A percentile compares a stretch with the other conserved stretches of the same genome.
phyloP scores from a whole-genome alignment of 768 basidiomycete species.

The Thelephora aurantiotincta region DNA sequence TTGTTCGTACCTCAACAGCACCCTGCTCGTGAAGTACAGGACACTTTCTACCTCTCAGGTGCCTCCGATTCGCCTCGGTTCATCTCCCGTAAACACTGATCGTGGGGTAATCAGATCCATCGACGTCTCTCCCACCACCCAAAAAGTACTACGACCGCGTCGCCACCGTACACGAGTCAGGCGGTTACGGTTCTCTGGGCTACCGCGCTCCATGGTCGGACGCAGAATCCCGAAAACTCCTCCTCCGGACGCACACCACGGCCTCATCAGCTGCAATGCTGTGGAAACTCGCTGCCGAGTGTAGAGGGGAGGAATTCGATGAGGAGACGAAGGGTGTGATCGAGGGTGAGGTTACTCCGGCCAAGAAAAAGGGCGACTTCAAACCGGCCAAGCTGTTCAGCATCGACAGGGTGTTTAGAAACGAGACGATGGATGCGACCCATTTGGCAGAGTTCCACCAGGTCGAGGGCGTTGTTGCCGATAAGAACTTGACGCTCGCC shows the following conservation, averaged over 20 bases:
- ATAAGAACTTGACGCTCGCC: conserved; percentile 81
- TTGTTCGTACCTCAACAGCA: conserved; percentile 98
- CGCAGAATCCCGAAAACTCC: conserved; percentile 82
- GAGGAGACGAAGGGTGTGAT: conserved; percentile 9
- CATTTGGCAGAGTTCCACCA: conserved; percentile 99
- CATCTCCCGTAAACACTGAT: background rate
- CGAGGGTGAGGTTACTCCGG: conserved; percentile 25
- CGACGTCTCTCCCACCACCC: conserved; percentile 59
- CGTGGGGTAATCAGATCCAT: conserved; percentile 44
- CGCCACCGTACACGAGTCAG: conserved; percentile 69
- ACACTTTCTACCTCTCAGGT: conserved; percentile 98
- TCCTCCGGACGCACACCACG: conserved; percentile 94
- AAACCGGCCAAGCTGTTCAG: conserved; percentile 89
- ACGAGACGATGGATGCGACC: conserved; percentile 96
- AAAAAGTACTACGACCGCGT: conserved; percentile 79
- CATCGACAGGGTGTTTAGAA: conserved; percentile 96
- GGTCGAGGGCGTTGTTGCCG: conserved; percentile 98
- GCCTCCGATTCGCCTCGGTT: conserved; percentile 7
- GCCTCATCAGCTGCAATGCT: conserved; percentile 91
- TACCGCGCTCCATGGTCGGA: conserved; percentile 94
- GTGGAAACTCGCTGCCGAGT: conserved; percentile 80
- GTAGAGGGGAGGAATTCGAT: conserved; percentile 44
- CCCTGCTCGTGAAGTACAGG: conserved; percentile 93
- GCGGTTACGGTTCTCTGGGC: conserved; percentile 86
- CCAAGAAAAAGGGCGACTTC: conserved; percentile 53